Conservation (phyloP, 768 basidiomycete species). For the Rhodosporidiobolus odoratus region DNA sequence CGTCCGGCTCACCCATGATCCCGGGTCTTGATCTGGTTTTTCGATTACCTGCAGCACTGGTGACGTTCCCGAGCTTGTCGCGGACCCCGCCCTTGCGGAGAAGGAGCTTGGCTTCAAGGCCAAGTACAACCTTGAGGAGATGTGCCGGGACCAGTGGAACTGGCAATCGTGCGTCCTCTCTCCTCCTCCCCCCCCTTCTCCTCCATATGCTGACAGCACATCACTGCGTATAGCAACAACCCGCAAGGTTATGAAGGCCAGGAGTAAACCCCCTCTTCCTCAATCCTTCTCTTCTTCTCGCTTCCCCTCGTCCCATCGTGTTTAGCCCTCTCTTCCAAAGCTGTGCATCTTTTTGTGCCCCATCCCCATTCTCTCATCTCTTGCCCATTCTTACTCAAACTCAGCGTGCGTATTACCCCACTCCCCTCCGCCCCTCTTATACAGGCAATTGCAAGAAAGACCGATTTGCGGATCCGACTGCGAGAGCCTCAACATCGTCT, state of each 20-base stretch:
- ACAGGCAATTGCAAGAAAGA: too few relatives aligned
- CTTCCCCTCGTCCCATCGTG: too few relatives aligned
- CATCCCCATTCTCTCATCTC: too few relatives aligned
- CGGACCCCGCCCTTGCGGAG: conserved; percentile 83
- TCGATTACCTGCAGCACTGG: conserved; percentile 65
- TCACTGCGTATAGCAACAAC: neutral
- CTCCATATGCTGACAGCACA: neutral
- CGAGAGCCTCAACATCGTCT: too few relatives aligned
- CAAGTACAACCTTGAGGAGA: conserved; percentile 69
- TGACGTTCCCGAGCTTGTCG: conserved; percentile 93
- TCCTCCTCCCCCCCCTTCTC: neutral
- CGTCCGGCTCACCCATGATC: too few relatives aligned
- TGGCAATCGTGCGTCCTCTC: conserved; percentile 63
- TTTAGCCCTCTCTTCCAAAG: too few relatives aligned
- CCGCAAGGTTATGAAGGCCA: conserved; percentile 3
- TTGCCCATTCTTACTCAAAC: too few relatives aligned
- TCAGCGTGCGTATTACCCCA: too few relatives aligned
- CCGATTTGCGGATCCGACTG: too few relatives aligned
- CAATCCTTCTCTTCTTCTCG: neutral
- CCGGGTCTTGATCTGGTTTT: too few relatives aligned
- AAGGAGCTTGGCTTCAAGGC: conserved; percentile 90
- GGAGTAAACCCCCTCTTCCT: neutral
- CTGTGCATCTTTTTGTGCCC: too few relatives aligned
- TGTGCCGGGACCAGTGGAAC: conserved; percentile 97
- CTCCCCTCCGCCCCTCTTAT: too few relatives aligned